These are phyloP conservation scores for Exserohilum rostratum DNA, from an alignment of 2,329 filamentous ascomycete species.

Conservation along the genomic window DNA sequence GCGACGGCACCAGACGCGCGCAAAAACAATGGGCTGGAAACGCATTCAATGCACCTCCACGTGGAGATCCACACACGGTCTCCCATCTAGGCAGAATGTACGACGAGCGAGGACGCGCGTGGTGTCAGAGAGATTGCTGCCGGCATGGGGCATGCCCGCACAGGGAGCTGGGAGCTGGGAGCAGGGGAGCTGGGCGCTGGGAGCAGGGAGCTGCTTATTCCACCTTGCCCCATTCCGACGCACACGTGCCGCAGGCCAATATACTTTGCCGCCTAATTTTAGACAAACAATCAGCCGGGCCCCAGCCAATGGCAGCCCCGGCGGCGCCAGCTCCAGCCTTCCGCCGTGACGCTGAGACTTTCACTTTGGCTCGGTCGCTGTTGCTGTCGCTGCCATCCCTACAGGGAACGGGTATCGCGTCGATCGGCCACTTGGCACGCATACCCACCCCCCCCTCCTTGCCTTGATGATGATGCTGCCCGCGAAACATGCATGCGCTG, in stretches of 20 bases:
- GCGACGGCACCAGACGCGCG: slow-evolving; percentile 27
- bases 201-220: slow-evolving; percentile 26
- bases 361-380: no score
- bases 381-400: slow-evolving; percentile 17
- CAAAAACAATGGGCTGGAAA: slow-evolving; percentile 20
- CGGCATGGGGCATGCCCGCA: slow-evolving; percentile 18
- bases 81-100: slow-evolving; percentile 28
- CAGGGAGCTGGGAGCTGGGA: no score
- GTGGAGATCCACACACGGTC: slow-evolving; percentile 33
- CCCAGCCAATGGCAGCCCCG: slow-evolving; percentile 22
- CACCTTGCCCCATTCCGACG: slow-evolving; percentile 33
- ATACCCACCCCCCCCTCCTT: slow-evolving; percentile 4
- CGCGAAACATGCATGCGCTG: slow-evolving; percentile 32
- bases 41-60: slow-evolving; percentile 34
- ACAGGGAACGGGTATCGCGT: slow-evolving; percentile 27
- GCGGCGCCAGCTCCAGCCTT: slow-evolving; percentile 36
- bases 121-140: slow-evolving; percentile 31
- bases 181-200: no score
- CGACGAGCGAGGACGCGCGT: slow-evolving; percentile 30
- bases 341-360: slow-evolving; percentile 11
- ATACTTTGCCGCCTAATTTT: slow-evolving; percentile 39
- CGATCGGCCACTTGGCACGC: slow-evolving; percentile 19
- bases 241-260: slow-evolving; percentile 47
- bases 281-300: slow-evolving; percentile 25
- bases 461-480: slow-evolving; percentile 20